phyloP scores from a whole-genome alignment of 495 filamentous ascomycete genomes.

The Lophiostoma macrostomum region DNA sequence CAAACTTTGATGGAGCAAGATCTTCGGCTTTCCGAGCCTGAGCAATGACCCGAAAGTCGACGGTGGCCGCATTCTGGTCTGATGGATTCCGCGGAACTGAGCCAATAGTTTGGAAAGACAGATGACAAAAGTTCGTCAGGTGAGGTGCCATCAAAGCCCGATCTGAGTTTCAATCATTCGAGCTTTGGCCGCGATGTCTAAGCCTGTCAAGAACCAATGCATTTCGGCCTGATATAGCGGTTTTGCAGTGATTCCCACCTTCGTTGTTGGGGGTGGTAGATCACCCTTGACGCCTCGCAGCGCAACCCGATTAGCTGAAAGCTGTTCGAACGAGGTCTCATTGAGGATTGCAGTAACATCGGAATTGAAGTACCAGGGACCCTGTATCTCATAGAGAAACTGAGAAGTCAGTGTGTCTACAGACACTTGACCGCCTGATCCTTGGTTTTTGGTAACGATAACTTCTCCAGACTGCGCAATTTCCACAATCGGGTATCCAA shows the following conservation, averaged over 20 bases:
- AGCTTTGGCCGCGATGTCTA: slow-evolving; percentile 38
- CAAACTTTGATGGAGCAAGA: slow-evolving; percentile 38
- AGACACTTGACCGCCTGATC: slow-evolving; percentile 39
- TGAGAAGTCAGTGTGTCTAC: slow-evolving; percentile 55
- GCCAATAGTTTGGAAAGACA: slow-evolving; percentile 28
- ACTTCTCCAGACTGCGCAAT: slow-evolving; percentile 49
- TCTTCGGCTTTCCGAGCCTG: slow-evolving; percentile 32
- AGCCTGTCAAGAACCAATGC: slow-evolving; percentile 38
- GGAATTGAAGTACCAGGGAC: slow-evolving; percentile 55
- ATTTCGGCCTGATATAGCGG: slow-evolving; percentile 49
- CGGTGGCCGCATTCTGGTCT: slow-evolving; percentile 26
- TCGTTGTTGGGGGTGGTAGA: slow-evolving; percentile 55
- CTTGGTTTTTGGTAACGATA: slow-evolving; percentile 41
- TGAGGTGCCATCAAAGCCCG: slow-evolving; percentile 18
- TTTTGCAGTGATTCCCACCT: slow-evolving; percentile 50
- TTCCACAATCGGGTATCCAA: slow-evolving; percentile 60
- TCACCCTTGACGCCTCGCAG: slow-evolving; percentile 46
- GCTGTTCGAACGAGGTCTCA: slow-evolving; percentile 45
- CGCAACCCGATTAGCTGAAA: slow-evolving; percentile 39
- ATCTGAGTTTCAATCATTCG: slow-evolving; percentile 44
- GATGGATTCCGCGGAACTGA: slow-evolving; percentile 11
- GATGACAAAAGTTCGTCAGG: slow-evolving; percentile 24
- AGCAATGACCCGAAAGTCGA: slow-evolving; percentile 34
- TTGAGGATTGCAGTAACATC: slow-evolving; percentile 55
- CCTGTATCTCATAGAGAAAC: slow-evolving; percentile 61